Base-by-base conservation (phyloP, 345 rosid genomes). In the Ricinus communis region DNA sequence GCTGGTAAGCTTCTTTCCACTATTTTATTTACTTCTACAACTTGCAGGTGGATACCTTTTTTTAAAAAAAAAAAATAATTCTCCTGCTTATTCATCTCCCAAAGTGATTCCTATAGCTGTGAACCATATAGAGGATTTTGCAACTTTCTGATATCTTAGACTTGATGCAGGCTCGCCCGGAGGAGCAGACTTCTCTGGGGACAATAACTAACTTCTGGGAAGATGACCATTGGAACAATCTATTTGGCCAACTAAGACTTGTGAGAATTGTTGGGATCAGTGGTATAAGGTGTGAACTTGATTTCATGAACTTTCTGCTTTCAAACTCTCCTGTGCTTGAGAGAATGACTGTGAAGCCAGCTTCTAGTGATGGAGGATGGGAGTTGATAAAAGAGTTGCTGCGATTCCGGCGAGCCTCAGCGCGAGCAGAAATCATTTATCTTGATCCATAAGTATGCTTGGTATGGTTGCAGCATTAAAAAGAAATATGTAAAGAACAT, bases 241-340 rank as follows among this genome's bases (percentile, higher is more conserved):
- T 76, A 33, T 87, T 89, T 73, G 63, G 82, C 67, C 90, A 87
- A 57, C 77, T 87, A 66, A 82, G 79, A 56, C 54, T 78, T 18
- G 88, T 75, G 14, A 89, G 76, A 71, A 75, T 89, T 43, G 68
- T 47, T 16, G 87, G 84, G 66, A 81, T 85, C 33, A 75, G 77
- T 51, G 90, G 87, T 49, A 70, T 72, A 6, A 78, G 56, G 77
- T 68, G 84, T 5, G 94, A 89, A 62, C 82, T 87, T 74, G 85
- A 84, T 68, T 89, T 84, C 73, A 84, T 87, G 16, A 71, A 82
- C 61, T 87, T 85, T 75, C 22, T 89, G 74, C 91, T 87, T 6
- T 83, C 85, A 31, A 88, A 87, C 63, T 79, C 86, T 13, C 88
- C 94, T 0, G 69, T 74, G 28, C 90, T 89, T 13, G 91, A 89